Base-by-base conservation (phyloP, 768 basidiomycete genomes). In the Udeniomyces megalosporus region DNA sequence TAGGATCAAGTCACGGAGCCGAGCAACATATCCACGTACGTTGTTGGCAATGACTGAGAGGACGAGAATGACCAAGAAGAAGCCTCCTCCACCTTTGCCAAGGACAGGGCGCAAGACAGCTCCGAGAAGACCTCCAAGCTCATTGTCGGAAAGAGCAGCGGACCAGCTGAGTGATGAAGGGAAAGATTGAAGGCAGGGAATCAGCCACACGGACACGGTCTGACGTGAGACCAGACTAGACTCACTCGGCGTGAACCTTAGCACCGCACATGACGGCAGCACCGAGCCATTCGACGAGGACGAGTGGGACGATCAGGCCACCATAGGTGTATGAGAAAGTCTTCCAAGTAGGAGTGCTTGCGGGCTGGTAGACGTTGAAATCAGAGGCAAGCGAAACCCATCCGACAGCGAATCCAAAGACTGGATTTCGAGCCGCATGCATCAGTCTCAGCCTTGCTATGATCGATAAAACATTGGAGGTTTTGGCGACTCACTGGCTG, bases 41-140 rank as follows among this genome's bases (percentile, higher is more conserved):
- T 71, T 79, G 72, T 79, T 80, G 66, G 77, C 78, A 12, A 77
- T 74, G 51, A 77, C 76, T 29, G 74, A 67, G 45, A 78, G 70
- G 3, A 78, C 77, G 35, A 79, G 74, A 38, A 79, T 53, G 58
- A 78, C 75, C 45, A 78, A 71, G 58, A 77, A 73, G 72, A 79
- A 79, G 32, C 75, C 74, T n/a, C 77, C 78, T 55, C 75, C 75
- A 8, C 75, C 75, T 34, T 51, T 15, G 35, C 74, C 72, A 68
- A 77, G 60, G 6, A 57, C 71, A 0, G 75, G 71, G 12, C 73
- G 57, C 26, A 78, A 71, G 1, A 74, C 72, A 22, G 76, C 76
- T 15, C 74, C 74, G 63, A 80, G 69, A 3, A 80, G 74, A 11
- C 78, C 79, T 38, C 79, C 79, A 45, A 79, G 75, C 66, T 75